phyloP scores from a whole-genome alignment of 169 alveolate species.

The Plasmodium fragile region DNA sequence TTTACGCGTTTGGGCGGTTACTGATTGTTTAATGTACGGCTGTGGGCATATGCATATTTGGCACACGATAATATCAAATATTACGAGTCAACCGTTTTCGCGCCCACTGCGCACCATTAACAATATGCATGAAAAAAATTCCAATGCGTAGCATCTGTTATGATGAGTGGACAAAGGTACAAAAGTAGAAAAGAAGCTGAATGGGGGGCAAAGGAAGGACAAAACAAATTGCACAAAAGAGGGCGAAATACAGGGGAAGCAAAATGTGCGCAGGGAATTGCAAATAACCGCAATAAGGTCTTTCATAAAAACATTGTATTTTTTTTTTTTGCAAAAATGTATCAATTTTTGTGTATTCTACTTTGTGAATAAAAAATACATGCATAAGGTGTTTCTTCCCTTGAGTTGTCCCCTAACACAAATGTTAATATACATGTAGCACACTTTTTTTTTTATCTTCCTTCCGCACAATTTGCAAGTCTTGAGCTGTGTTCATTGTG shows the following conservation, averaged over 20 bases:
- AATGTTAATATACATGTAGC: not conserved
- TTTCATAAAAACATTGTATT: not conserved
- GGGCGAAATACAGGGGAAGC: not conserved
- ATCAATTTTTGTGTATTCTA: not conserved
- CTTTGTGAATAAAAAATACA: not conserved
- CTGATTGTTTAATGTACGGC: not conserved
- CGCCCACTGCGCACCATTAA: not conserved
- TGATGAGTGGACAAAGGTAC: not conserved
- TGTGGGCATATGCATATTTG: not conserved
- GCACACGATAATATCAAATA: not conserved
- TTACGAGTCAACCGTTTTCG: not conserved
- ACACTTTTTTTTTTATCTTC: not conserved
- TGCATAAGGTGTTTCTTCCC: not conserved
- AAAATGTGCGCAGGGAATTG: not conserved
- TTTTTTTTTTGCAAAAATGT: not conserved
- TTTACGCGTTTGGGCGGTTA: not conserved
- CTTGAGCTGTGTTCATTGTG: not conserved
- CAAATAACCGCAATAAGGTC: not conserved
- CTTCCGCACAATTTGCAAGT: not conserved
- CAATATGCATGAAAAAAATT: not conserved
- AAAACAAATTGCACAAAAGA: not conserved
- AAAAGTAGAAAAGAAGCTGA: not conserved
- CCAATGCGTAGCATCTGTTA: not conserved
- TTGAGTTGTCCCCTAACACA: not conserved
- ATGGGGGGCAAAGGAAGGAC: not conserved